Conservation (phyloP, 2,329 filamentous ascomycete genomes). For the Fusarium ramigenum region DNA sequence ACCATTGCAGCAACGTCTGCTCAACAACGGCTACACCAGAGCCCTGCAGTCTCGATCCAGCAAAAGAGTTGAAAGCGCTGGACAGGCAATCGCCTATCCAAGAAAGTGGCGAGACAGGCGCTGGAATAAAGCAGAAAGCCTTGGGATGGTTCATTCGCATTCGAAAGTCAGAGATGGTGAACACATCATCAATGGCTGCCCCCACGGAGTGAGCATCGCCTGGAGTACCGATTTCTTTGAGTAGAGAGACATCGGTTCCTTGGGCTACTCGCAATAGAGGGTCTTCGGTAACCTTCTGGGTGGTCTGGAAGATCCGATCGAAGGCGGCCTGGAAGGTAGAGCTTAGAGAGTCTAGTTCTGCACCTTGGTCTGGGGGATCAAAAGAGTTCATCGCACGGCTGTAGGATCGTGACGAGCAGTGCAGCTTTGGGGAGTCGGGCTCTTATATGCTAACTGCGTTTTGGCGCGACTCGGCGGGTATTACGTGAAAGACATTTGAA, state of each 20-base stretch:
- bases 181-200: slow-evolving; percentile 3
- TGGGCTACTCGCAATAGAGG: background rate
- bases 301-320: background rate
- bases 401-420: fast-evolving
- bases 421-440: fast-evolving
- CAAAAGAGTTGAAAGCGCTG: slow-evolving; percentile 12
- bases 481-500: background rate
- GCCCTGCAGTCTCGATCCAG: slow-evolving; percentile 5
- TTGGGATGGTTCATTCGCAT: slow-evolving; percentile 15
- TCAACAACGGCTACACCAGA: slow-evolving; percentile 7
- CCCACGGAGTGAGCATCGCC: background rate
- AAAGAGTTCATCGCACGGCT: background rate
- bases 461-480: background rate
- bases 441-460: background rate
- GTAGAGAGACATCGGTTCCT: background rate
- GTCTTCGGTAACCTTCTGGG: background rate
- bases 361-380: background rate
- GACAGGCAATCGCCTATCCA: slow-evolving; percentile 13
- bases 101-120: background rate
- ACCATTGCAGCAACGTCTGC: slow-evolving; percentile 6
- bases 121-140: slow-evolving; percentile 3
- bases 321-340: slow-evolving; percentile 1
- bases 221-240: slow-evolving; percentile 3
- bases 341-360: background rate
- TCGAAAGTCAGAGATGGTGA: slow-evolving; percentile 4